Percentiles rank a stretch among this genome's conserved stretches.
phyloP scores from a whole-genome alignment of 1,284 basidiomycete species.

The Trichosporon sp. region DNA sequence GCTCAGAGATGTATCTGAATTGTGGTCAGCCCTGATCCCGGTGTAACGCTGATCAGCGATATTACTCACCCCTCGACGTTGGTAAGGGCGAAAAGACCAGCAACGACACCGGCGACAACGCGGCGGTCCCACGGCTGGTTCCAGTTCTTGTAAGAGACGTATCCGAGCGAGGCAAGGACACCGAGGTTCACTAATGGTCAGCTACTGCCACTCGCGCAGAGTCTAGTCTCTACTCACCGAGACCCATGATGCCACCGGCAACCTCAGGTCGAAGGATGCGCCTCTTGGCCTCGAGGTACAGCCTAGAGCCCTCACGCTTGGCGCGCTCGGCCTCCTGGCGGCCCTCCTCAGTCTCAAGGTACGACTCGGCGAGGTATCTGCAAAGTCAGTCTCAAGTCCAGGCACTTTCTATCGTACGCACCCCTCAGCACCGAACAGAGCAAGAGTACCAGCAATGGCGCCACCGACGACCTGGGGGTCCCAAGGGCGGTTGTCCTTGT shows the following conservation, averaged over 20 bases:
- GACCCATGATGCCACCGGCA: constrained; percentile 62
- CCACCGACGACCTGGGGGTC: constrained; percentile 58
- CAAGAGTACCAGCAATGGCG: constrained; percentile 55
- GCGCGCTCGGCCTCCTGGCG: constrained; percentile 57
- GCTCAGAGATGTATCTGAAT: background rate
- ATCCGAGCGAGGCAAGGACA: constrained; percentile 63
- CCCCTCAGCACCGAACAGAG: constrained; percentile 59
- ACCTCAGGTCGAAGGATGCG: constrained; percentile 63
- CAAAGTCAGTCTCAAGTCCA: background rate
- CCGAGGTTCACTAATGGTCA: constrained; percentile 59
- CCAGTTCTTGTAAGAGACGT: constrained; percentile 66
- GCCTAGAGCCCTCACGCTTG: constrained; percentile 58
- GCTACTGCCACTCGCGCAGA: background rate
- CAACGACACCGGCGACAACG: constrained; percentile 58
- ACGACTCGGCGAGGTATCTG: constrained; percentile 59
- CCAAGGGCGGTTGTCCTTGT: constrained; percentile 58
- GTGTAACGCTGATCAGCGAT: background rate
- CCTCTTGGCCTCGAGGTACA: constrained; percentile 60
- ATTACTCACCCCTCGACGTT: constrained; percentile 62
- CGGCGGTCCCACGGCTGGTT: constrained; percentile 65
- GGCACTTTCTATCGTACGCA: constrained; percentile 21
- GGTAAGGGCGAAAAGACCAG: constrained; percentile 62
- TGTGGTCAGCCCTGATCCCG: background rate
- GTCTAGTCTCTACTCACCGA: constrained; percentile 50
- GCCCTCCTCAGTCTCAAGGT: constrained; percentile 58